These are phyloP conservation scores for Lanmaoa rubissima DNA, from an alignment of 768 basidiomycete species.

Conservation along the genomic window DNA sequence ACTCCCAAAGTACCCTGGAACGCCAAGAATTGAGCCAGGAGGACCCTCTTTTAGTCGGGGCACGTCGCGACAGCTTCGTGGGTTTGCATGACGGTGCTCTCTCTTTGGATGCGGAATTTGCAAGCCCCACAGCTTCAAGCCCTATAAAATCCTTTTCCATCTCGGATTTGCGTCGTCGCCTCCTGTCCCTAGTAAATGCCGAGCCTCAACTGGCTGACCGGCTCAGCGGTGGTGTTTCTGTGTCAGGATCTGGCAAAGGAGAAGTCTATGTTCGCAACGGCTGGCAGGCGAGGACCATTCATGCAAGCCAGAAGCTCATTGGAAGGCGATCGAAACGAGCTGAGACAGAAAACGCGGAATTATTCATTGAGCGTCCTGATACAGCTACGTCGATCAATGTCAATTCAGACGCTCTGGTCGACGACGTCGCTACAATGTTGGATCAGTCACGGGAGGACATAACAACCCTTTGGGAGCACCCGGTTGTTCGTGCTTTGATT, in stretches of 20 bases:
- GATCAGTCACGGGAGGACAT: conserved; percentile 61
- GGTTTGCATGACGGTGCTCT: conserved; percentile 6
- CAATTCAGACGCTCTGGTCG: conserved; percentile 53
- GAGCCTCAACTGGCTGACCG: conserved; percentile 67
- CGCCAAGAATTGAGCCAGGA: conserved; percentile 33
- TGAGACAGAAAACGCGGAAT: conserved; percentile 29
- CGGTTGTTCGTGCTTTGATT: conserved; percentile 67
- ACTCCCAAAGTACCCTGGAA: conserved; percentile 33
- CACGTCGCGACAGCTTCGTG: conserved; percentile 10
- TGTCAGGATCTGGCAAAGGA: conserved; percentile 75
- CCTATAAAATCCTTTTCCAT: conserved; percentile 36
- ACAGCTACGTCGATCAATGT: conserved; percentile 31
- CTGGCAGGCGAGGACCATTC: conserved; percentile 72
- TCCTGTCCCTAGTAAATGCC: conserved; percentile 57
- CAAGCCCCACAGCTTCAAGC: conserved; percentile 14
- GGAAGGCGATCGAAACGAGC: conserved; percentile 29
- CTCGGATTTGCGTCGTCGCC: conserved; percentile 54
- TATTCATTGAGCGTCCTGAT: conserved; percentile 24
- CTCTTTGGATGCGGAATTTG: conserved; percentile 10
- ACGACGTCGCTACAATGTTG: conserved; percentile 61
- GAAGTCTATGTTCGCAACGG: conserved; percentile 76
- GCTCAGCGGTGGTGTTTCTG: conserved; percentile 69
- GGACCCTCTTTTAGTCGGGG: conserved; percentile 16
- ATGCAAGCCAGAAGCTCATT: conserved; percentile 42
- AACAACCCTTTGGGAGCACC: conserved; percentile 68